Evolutionary conservation across 306 rosid species (phyloP).

Genomic region (Ceratonia siliqua): DNA sequence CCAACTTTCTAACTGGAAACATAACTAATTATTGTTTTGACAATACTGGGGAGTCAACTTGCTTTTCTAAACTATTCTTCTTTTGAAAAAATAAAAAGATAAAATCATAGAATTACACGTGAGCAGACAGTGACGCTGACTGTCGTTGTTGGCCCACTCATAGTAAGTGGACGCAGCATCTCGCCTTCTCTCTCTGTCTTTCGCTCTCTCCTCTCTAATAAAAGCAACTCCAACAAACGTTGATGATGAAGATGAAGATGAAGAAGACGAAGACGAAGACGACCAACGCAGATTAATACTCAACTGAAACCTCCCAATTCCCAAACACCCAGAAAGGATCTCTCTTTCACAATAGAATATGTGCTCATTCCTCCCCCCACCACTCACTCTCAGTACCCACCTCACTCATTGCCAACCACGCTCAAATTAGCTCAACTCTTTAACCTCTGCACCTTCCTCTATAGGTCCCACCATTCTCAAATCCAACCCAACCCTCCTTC

Average conservation of each 20-base stretch:
- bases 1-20: not conserved
- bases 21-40: not conserved
- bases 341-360: no score
- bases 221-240: slow-evolving; percentile 16
- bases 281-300: slow-evolving; percentile 18
- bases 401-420: not conserved
- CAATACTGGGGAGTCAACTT: not conserved
- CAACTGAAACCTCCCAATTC: not conserved
- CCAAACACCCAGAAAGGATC: not conserved
- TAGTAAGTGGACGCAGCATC: slow-evolving; percentile 78
- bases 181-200: slow-evolving; percentile 31
- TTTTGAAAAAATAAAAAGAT: not conserved
- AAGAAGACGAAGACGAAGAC: slow-evolving; percentile 8
- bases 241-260: slow-evolving; percentile 29
- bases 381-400: not conserved
- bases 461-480: slow-evolving; percentile 42
- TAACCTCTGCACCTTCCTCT: not conserved
- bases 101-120: slow-evolving; percentile 27
- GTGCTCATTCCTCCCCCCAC: not conserved
- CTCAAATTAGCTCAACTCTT: not conserved
- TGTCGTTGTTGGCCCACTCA: slow-evolving; percentile 52
- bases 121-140: slow-evolving; percentile 48
- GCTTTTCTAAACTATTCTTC: not conserved
- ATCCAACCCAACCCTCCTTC: not conserved
- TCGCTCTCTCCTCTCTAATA: slow-evolving; percentile 11